Conservation (phyloP, 805 yeast genomes). For the Suhomyces emberorum region DNA sequence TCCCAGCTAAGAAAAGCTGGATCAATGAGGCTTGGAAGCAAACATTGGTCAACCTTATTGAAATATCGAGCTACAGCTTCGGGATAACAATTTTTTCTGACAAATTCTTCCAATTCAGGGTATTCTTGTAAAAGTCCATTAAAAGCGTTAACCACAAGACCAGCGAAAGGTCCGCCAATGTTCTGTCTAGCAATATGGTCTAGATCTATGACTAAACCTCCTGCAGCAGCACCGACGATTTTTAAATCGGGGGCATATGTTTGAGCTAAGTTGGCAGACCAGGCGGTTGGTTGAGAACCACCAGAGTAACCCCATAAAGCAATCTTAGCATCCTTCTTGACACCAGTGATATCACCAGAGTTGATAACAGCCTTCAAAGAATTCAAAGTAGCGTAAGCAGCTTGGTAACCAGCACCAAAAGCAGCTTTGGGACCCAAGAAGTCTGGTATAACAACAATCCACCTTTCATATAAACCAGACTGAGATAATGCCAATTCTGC, state of each 20-base stretch:
- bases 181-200: conserved; percentile 21
- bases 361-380: conserved; percentile 15
- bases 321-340: conserved; percentile 13
- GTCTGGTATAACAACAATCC: conserved; percentile 18
- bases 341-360: conserved; percentile 13
- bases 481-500: background rate
- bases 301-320: conserved; percentile 25
- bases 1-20: background rate
- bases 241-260: conserved; percentile 21
- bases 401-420: conserved; percentile 17
- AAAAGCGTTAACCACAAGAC: conserved; percentile 26
- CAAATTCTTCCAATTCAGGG: conserved; percentile 17
- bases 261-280: conserved; percentile 24
- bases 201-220: conserved; percentile 36
- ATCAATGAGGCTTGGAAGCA: background rate
- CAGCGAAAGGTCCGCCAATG: conserved; percentile 26
- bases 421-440: conserved; percentile 19
- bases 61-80: background rate
- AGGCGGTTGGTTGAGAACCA: conserved; percentile 21
- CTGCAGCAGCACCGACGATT: conserved; percentile 30
- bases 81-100: conserved; percentile 5
- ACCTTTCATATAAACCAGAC: conserved; percentile 16
- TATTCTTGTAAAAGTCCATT: conserved; percentile 30
- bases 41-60: conserved; percentile 1
- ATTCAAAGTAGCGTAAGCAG: conserved; percentile 19